A percentile compares a stretch with the other conserved stretches of the same genome.
Conservation (phyloP, 306 rosid species). For the Corylus americana region DNA sequence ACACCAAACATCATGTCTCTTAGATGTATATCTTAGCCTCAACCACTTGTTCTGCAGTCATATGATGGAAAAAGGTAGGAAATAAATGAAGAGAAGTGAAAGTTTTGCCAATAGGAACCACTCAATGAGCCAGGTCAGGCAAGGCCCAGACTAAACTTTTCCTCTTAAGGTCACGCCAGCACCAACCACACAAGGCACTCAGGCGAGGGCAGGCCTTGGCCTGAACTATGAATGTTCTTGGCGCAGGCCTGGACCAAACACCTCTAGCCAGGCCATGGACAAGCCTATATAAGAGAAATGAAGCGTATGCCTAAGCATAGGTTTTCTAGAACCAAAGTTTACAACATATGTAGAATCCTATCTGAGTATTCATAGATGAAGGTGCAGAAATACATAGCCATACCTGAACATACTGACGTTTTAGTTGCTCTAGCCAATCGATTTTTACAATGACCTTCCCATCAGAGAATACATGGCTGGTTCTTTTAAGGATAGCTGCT, state of each 20-base stretch:
- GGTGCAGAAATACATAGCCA: conserved; percentile 4
- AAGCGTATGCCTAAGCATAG: conserved; percentile 21
- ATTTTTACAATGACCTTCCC: conserved; percentile 77
- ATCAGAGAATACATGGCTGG: conserved; percentile 80
- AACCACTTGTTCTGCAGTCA: not conserved
- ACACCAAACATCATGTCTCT: not conserved
- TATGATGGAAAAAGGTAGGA: not conserved
- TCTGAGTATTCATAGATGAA: conserved; percentile 18
- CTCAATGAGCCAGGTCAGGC: not conserved
- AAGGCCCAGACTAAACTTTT: not conserved
- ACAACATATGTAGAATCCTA: conserved; percentile 12
- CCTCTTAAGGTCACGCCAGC: not conserved
- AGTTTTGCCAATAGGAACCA: not conserved
- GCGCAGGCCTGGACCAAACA: not conserved
- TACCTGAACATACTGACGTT: conserved; percentile 92
- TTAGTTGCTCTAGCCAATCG: conserved; percentile 96
- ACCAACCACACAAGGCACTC: not conserved
- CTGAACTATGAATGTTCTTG: not conserved
- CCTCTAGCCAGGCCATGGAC: not conserved
- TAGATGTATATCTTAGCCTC: not conserved
- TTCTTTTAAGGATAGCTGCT: conserved; percentile 91
- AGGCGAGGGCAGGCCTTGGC: not conserved
- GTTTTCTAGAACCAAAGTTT: conserved; percentile 1
- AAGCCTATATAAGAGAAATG: conserved; percentile 2
- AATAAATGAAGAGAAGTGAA: not conserved